A percentile compares a stretch with the other conserved stretches of the same genome.
Evolutionary conservation across 164 flowering plant genomes (phyloP).

Genomic region (Platanus orientalis): DNA sequence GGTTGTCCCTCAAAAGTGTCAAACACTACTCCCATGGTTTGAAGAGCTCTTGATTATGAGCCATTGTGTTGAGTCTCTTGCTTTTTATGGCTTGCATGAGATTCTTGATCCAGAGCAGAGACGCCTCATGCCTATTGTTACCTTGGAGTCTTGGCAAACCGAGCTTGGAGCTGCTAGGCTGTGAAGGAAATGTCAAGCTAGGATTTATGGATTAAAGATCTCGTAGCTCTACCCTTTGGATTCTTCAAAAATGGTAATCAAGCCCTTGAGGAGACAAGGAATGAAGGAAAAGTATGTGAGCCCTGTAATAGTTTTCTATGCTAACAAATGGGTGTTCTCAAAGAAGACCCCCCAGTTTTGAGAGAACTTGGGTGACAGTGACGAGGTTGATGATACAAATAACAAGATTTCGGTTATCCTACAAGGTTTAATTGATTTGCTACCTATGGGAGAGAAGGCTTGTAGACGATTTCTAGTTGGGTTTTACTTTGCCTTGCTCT

Average conservation of each 20-base stretch:
- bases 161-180: conserved; percentile 51
- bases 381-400: conserved; percentile 15
- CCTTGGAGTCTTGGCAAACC: conserved; percentile 46
- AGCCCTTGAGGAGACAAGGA: conserved; percentile 84
- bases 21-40: conserved; percentile 62
- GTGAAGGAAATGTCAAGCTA: conserved; percentile 49
- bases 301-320: conserved; percentile 78
- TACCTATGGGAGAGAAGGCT: conserved; percentile 48
- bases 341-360: conserved; percentile 50
- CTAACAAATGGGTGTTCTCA: conserved; percentile 69
- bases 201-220: conserved; percentile 80
- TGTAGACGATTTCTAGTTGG: conserved; percentile 68
- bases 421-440: conserved; percentile 61
- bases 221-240: conserved; percentile 70
- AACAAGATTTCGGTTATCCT: conserved; percentile 27
- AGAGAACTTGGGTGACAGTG: conserved; percentile 35
- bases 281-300: conserved; percentile 88
- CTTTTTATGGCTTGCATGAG: conserved; percentile 98
- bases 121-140: conserved; percentile 52
- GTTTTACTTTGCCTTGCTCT: conserved; percentile 72
- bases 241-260: conserved; percentile 73
- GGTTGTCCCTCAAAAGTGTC: conserved; percentile 82
- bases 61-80: conserved; percentile 90
- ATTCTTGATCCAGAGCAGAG: conserved; percentile 91
- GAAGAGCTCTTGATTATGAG: conserved; percentile 80